Conservation (phyloP, 129 eudicot species). For the Flaveria ramosissima region DNA sequence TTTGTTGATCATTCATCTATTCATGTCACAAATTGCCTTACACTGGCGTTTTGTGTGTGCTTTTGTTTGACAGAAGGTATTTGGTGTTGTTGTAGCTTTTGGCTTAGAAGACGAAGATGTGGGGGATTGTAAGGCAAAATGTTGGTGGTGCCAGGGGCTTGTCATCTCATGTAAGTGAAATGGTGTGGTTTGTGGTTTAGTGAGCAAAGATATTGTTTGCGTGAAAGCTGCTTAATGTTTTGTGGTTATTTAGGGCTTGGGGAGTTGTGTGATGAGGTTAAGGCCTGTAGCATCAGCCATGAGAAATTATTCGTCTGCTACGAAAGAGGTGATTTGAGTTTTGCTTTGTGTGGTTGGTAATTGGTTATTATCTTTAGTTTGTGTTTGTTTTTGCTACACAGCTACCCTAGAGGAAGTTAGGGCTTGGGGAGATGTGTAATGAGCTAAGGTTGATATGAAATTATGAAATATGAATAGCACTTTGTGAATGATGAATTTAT, state of each 20-base stretch:
- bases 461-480: neutral
- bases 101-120: conserved; percentile 26
- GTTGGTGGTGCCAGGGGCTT: conserved; percentile 35
- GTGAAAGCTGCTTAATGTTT: neutral
- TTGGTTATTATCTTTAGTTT: neutral
- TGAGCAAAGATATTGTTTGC: neutral
- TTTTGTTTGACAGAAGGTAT: no score
- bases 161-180: conserved; percentile 33
- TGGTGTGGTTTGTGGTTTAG: neutral
- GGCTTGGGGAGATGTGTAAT: no score
- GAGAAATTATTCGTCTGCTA: conserved; percentile 44
- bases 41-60: neutral
- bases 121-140: conserved; percentile 40
- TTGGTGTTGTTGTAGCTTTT: conserved; percentile 22
- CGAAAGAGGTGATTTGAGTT: conserved; percentile 48
- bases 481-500: neutral
- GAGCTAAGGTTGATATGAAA: neutral
- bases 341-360: conserved; percentile 5
- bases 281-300: conserved; percentile 41
- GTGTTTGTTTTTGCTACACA: neutral
- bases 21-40: neutral
- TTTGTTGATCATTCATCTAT: neutral
- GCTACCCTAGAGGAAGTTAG: neutral
- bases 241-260: conserved; percentile 16
- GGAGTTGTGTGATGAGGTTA: conserved; percentile 35